Evolutionary conservation across 2,329 filamentous ascomycete species (phyloP).

Genomic region (Conoideocrella luteorostrata): DNA sequence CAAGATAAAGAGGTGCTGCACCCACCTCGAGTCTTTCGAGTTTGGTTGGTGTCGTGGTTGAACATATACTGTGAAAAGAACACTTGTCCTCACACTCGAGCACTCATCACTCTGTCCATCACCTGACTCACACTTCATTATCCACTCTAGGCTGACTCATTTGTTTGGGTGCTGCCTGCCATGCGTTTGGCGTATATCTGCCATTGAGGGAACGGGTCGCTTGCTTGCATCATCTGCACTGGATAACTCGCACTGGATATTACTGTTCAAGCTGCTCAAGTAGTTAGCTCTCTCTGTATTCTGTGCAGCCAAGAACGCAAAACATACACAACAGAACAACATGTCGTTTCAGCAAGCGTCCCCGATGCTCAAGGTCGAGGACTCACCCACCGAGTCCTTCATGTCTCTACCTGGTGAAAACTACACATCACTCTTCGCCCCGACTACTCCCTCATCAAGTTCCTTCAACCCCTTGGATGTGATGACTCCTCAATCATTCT

Average conservation of each 20-base stretch:
- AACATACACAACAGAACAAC: conserved; percentile 9
- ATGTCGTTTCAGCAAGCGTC: conserved; percentile 36
- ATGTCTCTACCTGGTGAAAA: conserved; percentile 43
- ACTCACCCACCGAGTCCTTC: conserved; percentile 48
- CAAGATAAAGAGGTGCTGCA: conserved; percentile 13
- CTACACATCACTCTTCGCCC: conserved; percentile 42
- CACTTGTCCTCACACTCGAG: conserved; percentile 12
- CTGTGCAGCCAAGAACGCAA: neutral
- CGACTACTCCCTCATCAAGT: conserved; percentile 22
- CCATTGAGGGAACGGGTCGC: conserved; percentile 12
- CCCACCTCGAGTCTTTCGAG: no score
- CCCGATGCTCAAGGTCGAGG: conserved; percentile 45
- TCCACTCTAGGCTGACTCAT: conserved; percentile 15
- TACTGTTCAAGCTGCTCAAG: conserved; percentile 9
- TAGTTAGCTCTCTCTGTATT: neutral
- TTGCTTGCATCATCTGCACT: conserved; percentile 6
- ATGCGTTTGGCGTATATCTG: conserved; percentile 14
- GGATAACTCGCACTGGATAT: neutral
- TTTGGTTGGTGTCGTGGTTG: no score
- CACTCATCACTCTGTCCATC: conserved; percentile 9
- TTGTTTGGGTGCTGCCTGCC: conserved; percentile 15
- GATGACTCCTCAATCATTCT: conserved; percentile 40
- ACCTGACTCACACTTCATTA: conserved; percentile 16
- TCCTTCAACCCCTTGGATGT: conserved; percentile 42
- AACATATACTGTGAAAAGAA: neutral